Percentiles rank a stretch among this genome's conserved stretches.
phyloP scores from a whole-genome alignment of 2,329 filamentous ascomycete genomes.

The Colletotrichum eleusines region DNA sequence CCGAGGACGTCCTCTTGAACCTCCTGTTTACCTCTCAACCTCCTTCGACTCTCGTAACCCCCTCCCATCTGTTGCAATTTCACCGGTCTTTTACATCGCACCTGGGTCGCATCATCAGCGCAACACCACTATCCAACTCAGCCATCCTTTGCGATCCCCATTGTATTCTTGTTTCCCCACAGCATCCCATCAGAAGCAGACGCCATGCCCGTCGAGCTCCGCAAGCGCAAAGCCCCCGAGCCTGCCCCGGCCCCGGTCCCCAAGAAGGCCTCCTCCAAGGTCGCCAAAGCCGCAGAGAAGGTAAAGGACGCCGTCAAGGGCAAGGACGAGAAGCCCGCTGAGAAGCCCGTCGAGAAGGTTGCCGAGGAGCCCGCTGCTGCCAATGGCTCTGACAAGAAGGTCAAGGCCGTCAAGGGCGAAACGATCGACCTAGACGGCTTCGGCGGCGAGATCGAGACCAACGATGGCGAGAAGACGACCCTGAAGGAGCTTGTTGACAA shows the following conservation, averaged over 20 bases:
- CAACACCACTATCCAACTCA: constrained; percentile 19
- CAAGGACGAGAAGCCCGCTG: constrained; percentile 46
- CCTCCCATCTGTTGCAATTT: constrained; percentile 35
- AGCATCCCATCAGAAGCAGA: constrained; percentile 11
- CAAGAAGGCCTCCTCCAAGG: constrained; percentile 59
- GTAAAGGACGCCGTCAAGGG: constrained; percentile 50
- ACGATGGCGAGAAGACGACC: constrained; percentile 84
- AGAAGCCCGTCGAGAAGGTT: constrained; percentile 50
- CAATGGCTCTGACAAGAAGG: constrained; percentile 52
- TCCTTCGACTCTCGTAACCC: constrained; percentile 34
- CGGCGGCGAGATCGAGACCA: constrained; percentile 82
- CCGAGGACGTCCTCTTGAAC: constrained; percentile 38
- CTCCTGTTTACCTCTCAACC: constrained; percentile 41
- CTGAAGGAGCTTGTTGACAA: constrained; percentile 84
- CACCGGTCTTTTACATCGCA: constrained; percentile 28
- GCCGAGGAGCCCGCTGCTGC: constrained; percentile 48
- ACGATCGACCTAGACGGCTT: constrained; percentile 69
- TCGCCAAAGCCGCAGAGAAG: constrained; percentile 54
- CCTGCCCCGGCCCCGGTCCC: constrained; percentile 57
- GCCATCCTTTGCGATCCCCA: constrained; percentile 28
- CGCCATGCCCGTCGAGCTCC: constrained; percentile 68
- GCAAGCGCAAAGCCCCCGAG: constrained; percentile 71
- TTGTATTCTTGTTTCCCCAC: constrained; percentile 21
- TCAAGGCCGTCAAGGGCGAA: constrained; percentile 66
- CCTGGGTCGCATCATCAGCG: constrained; percentile 35